phyloP scores from a whole-genome alignment of 306 rosid genomes.

The Pueraria montana region DNA sequence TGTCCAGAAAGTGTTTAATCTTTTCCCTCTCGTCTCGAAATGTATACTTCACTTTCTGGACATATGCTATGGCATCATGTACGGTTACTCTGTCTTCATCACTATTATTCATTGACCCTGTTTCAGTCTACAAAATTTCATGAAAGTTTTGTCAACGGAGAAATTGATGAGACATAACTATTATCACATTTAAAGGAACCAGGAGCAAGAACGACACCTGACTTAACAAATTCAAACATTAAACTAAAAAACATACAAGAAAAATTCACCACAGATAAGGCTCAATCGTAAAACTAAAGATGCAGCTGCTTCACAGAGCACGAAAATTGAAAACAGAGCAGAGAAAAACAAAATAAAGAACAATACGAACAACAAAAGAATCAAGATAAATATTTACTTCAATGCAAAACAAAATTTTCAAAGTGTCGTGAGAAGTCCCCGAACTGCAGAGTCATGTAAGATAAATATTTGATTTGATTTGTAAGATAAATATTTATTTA shows the following conservation, averaged over 20 bases:
- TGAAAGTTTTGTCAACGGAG: conserved; percentile 18
- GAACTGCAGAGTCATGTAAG: background rate
- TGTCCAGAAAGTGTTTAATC: conserved; percentile 74
- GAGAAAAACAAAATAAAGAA: no score
- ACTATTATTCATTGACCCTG: conserved; percentile 35
- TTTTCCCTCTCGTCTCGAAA: conserved; percentile 75
- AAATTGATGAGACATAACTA: conserved; percentile 27
- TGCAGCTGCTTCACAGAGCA: no score
- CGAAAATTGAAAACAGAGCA: no score
- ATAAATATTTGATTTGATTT: no score
- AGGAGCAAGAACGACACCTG: no score
- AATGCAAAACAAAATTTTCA: background rate
- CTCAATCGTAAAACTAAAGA: no score
- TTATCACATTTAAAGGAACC: conserved; percentile 19
- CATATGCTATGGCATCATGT: conserved; percentile 79
- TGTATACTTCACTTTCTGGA: conserved; percentile 77
- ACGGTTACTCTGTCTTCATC: conserved; percentile 69
- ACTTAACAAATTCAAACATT: no score
- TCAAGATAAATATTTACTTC: background rate
- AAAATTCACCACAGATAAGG: no score
- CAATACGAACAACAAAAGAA: background rate
- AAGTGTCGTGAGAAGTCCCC: background rate
- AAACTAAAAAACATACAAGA: no score
- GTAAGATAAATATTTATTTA: no score
- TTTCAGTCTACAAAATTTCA: conserved; percentile 57